Base-by-base conservation (phyloP, 2,329 filamentous ascomycete genomes). In the Sarocladium kiliense region DNA sequence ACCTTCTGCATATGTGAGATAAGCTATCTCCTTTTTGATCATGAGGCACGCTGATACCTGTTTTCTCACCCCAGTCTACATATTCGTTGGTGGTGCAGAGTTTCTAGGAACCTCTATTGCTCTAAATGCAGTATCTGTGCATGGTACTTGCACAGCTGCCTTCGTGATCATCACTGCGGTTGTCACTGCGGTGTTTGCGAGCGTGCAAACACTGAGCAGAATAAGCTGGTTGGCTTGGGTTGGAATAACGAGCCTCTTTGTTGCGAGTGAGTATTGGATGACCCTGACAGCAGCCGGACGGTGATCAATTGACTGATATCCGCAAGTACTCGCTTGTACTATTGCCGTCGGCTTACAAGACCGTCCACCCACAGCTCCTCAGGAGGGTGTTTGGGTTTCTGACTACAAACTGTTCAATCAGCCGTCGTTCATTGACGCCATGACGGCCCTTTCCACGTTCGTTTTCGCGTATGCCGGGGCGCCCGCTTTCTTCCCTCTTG, bases 101-200 rank as follows among this genome's bases (percentile, higher is more conserved):
- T 68, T 77, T 55, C 65, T 75, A 3, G 64, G 74, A n/a, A 61
- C 69, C 2, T 75, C 71, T 0, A 75, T 74, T 30, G 69, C 61
- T 0, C 59, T 76, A 5, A 76, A 76, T 57, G 65, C 73, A 2
- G 58, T 75, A 3, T 74, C 72, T 0, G 57, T 62, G 0, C 72
- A 75, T 53, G 72, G 62, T 4, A 59, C 67, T 10, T 74, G 72
- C 58, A 75, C 73, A 3, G 71, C 71, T 1, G 60, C 69, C 16
- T 75, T 74, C 37, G 68, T 73, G 10, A 70, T 65, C 6, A 64
- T 74, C 1, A 68, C 69, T 14, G 63, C 62, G 36, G 51, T 66
- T 19, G 54, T 65, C 2, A 58, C 57, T 2, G 67, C 71, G 54
- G 62, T 74, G 10, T n/a, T n/a, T n/a, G 63, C 67, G 1, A 68